Evolutionary conservation across 1,284 basidiomycete genomes (phyloP).

Genomic region (Microbotryum saponariae): DNA sequence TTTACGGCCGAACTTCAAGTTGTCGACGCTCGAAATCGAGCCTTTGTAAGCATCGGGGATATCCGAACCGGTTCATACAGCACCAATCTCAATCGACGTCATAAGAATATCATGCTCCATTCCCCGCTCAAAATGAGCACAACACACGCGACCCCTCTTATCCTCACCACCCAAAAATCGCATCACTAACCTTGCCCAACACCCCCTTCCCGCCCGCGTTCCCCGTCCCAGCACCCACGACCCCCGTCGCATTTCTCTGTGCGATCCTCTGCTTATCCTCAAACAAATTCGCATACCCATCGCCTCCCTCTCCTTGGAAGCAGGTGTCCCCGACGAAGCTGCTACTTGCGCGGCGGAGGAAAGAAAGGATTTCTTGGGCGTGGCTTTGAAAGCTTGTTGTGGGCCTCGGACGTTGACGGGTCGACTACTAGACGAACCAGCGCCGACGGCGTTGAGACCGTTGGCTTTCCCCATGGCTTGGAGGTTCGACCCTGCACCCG

Average conservation of each 20-base stretch:
- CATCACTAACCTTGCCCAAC: slow-evolving; percentile 30
- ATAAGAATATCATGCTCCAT: too few relatives aligned
- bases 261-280: slow-evolving; percentile 28
- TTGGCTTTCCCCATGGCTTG: neutral
- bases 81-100: too few relatives aligned
- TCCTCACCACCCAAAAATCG: slow-evolving; percentile 32
- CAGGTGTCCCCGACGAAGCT: neutral
- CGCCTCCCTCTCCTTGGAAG: slow-evolving; percentile 5
- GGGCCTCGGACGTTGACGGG: slow-evolving; percentile 30
- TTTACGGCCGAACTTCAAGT: too few relatives aligned
- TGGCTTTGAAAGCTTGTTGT: slow-evolving; percentile 26
- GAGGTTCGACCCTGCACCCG: neutral
- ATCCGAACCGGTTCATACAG: too few relatives aligned
- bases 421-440: slow-evolving; percentile 12
- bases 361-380: slow-evolving; percentile 22
- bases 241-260: too few relatives aligned
- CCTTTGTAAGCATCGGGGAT: too few relatives aligned
- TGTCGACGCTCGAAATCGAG: too few relatives aligned
- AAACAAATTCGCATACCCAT: slow-evolving; percentile 31
- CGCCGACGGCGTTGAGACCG: slow-evolving; percentile 4
- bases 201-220: slow-evolving; percentile 25
- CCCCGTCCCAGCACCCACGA: slow-evolving; percentile 15
- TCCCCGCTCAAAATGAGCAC: too few relatives aligned
- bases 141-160: too few relatives aligned
- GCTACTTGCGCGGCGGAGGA: neutral